phyloP scores from a whole-genome alignment of 2,329 filamentous ascomycete genomes.

The Didymella segeticola region DNA sequence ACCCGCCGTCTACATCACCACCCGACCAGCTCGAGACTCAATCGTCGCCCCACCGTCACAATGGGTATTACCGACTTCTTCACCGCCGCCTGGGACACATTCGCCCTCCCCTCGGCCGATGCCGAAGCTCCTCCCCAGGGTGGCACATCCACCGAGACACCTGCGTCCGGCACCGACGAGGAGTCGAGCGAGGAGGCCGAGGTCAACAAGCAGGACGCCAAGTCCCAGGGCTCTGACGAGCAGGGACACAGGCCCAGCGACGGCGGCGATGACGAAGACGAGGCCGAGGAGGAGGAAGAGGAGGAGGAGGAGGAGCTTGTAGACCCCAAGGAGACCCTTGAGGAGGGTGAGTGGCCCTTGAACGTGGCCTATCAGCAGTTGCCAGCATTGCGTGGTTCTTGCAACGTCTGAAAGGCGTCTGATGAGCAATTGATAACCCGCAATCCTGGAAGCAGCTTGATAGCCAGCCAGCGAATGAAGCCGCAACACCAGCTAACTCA shows the following conservation, averaged over 20 bases:
- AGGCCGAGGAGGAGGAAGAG: conserved; percentile 73
- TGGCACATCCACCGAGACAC: conserved; percentile 47
- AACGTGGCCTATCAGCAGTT: too few species aligned
- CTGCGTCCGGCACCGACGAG: conserved; percentile 53
- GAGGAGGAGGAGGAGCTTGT: conserved; percentile 84
- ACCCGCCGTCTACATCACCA: conserved; percentile 31
- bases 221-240: conserved; percentile 51
- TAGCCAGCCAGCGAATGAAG: conserved; percentile 3
- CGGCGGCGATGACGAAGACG: conserved; percentile 55
- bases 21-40: conserved; percentile 31
- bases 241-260: conserved; percentile 58
- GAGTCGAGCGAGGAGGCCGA: conserved; percentile 52
- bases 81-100: conserved; percentile 69
- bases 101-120: conserved; percentile 57
- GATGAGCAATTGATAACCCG: conserved; percentile 17
- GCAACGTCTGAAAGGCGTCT: too few species aligned
- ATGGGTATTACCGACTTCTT: conserved; percentile 72
- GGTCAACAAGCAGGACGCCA: conserved; percentile 52
- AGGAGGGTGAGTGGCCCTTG: conserved; percentile 79
- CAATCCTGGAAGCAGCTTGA: background rate
- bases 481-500: conserved; percentile 26
- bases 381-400: too few species aligned
- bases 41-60: conserved; percentile 42
- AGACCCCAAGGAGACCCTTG: conserved; percentile 85
- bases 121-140: conserved; percentile 55